Evolutionary conservation across 148 eudicot genomes (phyloP).

Genomic region (Vaccinium darrowii): DNA sequence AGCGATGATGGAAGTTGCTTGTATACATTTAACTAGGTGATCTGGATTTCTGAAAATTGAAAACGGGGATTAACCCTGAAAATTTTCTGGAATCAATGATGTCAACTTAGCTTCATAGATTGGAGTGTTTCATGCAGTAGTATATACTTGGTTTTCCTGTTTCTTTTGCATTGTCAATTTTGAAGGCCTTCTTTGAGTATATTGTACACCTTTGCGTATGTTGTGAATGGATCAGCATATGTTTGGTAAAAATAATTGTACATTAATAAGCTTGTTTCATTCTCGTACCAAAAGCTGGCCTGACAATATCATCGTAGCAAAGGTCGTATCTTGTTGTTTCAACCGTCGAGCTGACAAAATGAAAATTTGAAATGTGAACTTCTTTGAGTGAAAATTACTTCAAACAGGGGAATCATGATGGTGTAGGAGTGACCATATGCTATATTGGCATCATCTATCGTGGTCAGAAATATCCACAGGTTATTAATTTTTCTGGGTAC

Average conservation of each 20-base stretch:
- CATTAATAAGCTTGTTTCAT: too few species aligned
- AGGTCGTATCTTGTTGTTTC: too few species aligned
- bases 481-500: neutral
- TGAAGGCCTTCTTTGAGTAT: neutral
- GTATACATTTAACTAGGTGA: neutral
- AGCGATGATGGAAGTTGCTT: constrained; percentile 16
- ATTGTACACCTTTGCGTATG: neutral
- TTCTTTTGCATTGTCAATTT: neutral
- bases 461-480: neutral
- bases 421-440: neutral
- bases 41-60: neutral
- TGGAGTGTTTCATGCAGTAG: neutral
- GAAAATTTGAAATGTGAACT: neutral
- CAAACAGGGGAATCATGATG: neutral
- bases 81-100: neutral
- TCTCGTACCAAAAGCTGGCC: too few species aligned
- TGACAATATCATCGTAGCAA: too few species aligned
- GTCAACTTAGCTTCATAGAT: neutral
- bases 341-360: too few species aligned
- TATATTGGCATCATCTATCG: neutral
- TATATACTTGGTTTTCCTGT: neutral
- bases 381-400: neutral
- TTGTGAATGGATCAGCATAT: too few species aligned
- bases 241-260: too few species aligned
- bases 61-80: neutral